phyloP scores from a whole-genome alignment of 257 asterid species.

The Jacaranda copaia region DNA sequence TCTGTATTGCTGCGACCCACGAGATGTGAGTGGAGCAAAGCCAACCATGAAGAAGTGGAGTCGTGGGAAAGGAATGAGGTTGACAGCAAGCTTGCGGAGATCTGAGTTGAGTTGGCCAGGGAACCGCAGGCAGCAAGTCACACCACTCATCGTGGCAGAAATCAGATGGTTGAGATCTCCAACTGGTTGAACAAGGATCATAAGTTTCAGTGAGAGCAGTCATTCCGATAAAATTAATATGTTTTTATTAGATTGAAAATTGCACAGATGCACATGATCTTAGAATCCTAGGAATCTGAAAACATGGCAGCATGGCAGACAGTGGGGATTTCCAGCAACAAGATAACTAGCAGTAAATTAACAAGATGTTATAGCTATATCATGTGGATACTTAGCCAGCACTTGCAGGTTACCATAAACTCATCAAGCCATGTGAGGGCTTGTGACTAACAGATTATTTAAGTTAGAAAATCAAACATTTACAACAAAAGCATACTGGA shows the following conservation, averaged over 20 bases:
- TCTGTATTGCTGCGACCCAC: constrained; percentile 59
- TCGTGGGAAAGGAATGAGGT: constrained; percentile 55
- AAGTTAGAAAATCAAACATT: not conserved
- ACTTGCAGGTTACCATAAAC: constrained; percentile 11
- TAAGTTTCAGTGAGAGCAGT: not conserved
- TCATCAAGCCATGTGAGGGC: not conserved
- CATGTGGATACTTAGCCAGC: constrained; percentile 1
- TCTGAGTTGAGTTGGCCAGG: constrained; percentile 59
- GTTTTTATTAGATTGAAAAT: not conserved
- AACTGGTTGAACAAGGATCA: constrained; percentile 41
- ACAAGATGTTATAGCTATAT: not conserved
- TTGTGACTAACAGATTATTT: not conserved
- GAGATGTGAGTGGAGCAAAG: constrained; percentile 55
- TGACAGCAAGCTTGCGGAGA: constrained; percentile 59
- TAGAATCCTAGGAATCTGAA: constrained; percentile 23
- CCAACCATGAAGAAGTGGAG: constrained; percentile 62
- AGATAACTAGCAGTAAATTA: not conserved
- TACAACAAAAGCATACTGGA: not conserved
- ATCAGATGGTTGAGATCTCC: constrained; percentile 61
- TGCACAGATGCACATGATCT: not conserved
- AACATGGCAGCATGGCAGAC: not conserved
- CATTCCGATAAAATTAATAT: constrained; percentile 4
- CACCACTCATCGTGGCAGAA: constrained; percentile 68
- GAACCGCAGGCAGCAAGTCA: constrained; percentile 59
- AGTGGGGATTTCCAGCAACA: not conserved